These are phyloP conservation scores for Prunus fruticosa DNA, from an alignment of 306 rosid species.

Conservation along the genomic window DNA sequence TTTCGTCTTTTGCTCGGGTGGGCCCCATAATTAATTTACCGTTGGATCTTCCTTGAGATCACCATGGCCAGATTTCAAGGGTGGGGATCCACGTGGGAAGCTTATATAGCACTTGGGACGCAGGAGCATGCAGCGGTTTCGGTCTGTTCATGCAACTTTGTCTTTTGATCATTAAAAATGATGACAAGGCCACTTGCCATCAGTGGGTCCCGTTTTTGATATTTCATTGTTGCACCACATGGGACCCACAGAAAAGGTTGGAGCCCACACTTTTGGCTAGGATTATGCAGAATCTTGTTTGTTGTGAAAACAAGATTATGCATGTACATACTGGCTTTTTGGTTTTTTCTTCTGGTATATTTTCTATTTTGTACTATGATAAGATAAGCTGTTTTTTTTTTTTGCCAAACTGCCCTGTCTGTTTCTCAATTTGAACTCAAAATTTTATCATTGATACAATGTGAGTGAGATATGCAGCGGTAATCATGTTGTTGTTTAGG, in stretches of 20 bases:
- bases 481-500: too few species aligned
- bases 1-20: conserved; percentile 26
- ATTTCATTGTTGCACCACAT: neutral
- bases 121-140: conserved; percentile 1
- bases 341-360: too few species aligned
- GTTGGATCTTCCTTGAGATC: conserved; percentile 38
- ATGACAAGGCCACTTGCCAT: conserved; percentile 23
- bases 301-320: neutral
- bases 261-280: neutral
- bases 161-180: conserved; percentile 14
- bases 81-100: conserved; percentile 20
- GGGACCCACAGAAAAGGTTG: conserved; percentile 5
- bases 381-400: accelerated
- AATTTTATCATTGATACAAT: too few species aligned
- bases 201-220: neutral
- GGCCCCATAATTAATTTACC: conserved; percentile 13
- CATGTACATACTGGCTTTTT: neutral
- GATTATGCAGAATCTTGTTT: too few species aligned
- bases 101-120: conserved; percentile 4
- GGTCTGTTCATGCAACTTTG: neutral
- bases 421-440: too few species aligned
- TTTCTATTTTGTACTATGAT: too few species aligned
- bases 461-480: too few species aligned
- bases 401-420: too few species aligned
- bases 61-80: conserved; percentile 22